Percentiles rank a stretch among this genome's conserved stretches.
Evolutionary conservation across 2,329 filamentous ascomycete species (phyloP).

Genomic region (Epichloe aotearoae): DNA sequence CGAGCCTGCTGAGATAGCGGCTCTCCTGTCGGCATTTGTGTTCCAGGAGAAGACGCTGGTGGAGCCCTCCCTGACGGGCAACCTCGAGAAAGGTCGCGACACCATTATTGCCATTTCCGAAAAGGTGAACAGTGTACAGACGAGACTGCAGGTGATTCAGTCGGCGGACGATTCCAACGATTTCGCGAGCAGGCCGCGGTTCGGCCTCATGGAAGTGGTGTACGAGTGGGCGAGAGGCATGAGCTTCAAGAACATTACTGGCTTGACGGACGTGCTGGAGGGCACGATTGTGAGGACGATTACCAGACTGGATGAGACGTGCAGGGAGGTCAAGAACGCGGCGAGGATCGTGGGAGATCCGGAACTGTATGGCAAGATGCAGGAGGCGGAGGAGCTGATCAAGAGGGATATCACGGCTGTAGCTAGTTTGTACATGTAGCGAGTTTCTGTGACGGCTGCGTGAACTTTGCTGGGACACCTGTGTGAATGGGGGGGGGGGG

Average conservation of each 20-base stretch:
- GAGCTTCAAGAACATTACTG: slow-evolving; percentile 96
- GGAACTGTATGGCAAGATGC: slow-evolving; percentile 89
- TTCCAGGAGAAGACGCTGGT: slow-evolving; percentile 93
- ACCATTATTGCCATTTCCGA: slow-evolving; percentile 85
- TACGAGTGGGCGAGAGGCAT: slow-evolving; percentile 98
- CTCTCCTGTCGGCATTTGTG: slow-evolving; percentile 84
- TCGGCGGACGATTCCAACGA: slow-evolving; percentile 84
- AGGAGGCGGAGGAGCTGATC: slow-evolving; percentile 93
- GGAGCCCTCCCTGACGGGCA: slow-evolving; percentile 67
- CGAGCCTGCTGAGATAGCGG: slow-evolving; percentile 92
- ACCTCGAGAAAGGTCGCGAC: slow-evolving; percentile 67
- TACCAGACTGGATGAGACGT: slow-evolving; percentile 87
- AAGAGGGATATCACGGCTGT: slow-evolving; percentile 90
- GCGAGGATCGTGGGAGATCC: slow-evolving; percentile 92
- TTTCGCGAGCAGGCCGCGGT: slow-evolving; percentile 74
- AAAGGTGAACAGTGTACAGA: slow-evolving; percentile 83
- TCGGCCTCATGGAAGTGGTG: slow-evolving; percentile 92
- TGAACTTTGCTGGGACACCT: too few species aligned
- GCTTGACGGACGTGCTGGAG: slow-evolving; percentile 90
- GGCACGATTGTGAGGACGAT: slow-evolving; percentile 95
- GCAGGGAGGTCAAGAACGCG: slow-evolving; percentile 92
- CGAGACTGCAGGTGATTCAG: slow-evolving; percentile 81
- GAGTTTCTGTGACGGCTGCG: too few species aligned
- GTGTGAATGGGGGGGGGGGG: too few species aligned
- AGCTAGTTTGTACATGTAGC: slow-evolving; percentile 73